Conservation (phyloP, 148 eudicot genomes). For the Amaranthus palmeri region DNA sequence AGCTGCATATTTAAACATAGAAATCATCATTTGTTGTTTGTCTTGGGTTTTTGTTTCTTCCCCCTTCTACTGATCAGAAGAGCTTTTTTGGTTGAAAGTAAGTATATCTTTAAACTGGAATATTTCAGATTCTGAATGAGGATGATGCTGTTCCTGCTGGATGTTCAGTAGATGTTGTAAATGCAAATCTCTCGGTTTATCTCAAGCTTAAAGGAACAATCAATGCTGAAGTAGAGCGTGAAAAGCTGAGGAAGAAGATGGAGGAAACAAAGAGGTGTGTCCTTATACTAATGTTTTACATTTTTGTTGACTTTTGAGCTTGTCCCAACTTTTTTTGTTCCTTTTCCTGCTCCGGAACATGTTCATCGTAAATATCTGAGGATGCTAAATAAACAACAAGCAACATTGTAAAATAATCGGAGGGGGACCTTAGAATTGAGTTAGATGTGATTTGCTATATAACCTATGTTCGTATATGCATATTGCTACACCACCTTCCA, state of each 20-base stretch:
- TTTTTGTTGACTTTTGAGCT: neutral
- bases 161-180: conserved; percentile 59
- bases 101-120: neutral
- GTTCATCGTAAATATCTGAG: too few relatives aligned
- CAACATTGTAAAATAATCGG: too few relatives aligned
- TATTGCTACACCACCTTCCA: too few relatives aligned
- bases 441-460: too few relatives aligned
- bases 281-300: neutral
- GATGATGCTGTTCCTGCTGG: conserved; percentile 58
- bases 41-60: neutral
- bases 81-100: neutral
- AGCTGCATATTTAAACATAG: too few relatives aligned
- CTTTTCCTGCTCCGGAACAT: too few relatives aligned
- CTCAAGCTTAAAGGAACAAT: conserved; percentile 55
- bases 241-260: conserved; percentile 59
- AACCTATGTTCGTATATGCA: too few relatives aligned
- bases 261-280: conserved; percentile 59
- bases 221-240: conserved; percentile 65
- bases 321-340: neutral
- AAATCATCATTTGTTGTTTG: neutral
- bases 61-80: neutral
- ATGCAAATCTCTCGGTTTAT: conserved; percentile 60
- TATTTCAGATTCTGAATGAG: conserved; percentile 49
- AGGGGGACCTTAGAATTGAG: too few relatives aligned
- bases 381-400: too few relatives aligned